Base-by-base conservation (phyloP, 345 rosid species). In the Eucalyptus regnans region DNA sequence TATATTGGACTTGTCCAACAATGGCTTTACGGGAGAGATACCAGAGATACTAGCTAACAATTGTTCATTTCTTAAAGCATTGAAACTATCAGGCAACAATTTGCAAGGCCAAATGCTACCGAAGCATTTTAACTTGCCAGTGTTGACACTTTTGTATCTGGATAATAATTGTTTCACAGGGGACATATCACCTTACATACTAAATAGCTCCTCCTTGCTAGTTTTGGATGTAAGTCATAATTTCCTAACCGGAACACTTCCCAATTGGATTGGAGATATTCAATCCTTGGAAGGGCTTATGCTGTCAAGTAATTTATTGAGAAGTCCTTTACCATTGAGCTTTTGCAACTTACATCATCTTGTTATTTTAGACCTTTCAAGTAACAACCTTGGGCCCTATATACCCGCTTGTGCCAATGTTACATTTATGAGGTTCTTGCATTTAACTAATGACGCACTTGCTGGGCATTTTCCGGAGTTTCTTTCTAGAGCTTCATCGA, bases 151-250 rank as follows among this genome's bases (percentile, higher is more conserved):
- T n/a, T 15, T 66, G 20, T 66, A 31, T 66, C 20, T 66, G 6
- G 79, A 66, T n/a, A 16, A 8, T 33, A 66, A 66, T 31, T 7
- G 41, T 16, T 66, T 66, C 41, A 31, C 22, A 15, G 43, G 79
- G 79, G 10, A 7, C 20, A 66, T 66, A 66, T 66, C 20, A 33
- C 79, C 71, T 66, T 4, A 18, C 11, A 31, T 31, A 66, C 9
- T 15, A 66, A 66, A 31, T 31, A 31, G 20, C 79, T 66, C 43
- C 79, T 31, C 3, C 20, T 66, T 66, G 79, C 11, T 3, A 8
- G n/a, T n/a, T 8, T 31, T 89, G 29, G 92, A 92, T 87, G 85
- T 92, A 15, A 85, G 91, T 49, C 84, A 84, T 1, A 93, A 93
- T 50, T 15, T 37, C n/a, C 80, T 93, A 5, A 33, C 48, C 0